phyloP scores from a whole-genome alignment of 495 filamentous ascomycete species.

The Tuber brumale region DNA sequence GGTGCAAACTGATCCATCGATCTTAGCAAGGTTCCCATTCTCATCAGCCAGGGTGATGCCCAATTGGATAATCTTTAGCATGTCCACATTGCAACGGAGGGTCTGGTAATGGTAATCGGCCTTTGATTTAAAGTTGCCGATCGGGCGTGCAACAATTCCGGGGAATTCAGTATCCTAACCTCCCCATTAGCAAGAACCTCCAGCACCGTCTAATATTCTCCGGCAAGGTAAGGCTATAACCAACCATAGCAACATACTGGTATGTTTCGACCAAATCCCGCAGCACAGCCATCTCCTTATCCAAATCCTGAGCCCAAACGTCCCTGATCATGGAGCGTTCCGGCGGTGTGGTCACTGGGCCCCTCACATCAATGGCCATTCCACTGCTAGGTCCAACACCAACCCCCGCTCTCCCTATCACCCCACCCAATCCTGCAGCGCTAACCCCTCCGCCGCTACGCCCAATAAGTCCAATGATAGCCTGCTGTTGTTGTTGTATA shows the following conservation, averaged over 20 bases:
- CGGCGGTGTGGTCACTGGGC: slow-evolving; percentile 7
- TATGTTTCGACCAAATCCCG: slow-evolving; percentile 78
- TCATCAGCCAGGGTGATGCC: slow-evolving; percentile 86
- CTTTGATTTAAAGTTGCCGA: slow-evolving; percentile 86
- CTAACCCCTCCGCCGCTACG: slow-evolving; percentile 33
- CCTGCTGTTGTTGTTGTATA: slow-evolving; percentile 23
- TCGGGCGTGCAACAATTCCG: slow-evolving; percentile 87
- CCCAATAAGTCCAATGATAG: slow-evolving; percentile 37
- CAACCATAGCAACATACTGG: slow-evolving; percentile 93
- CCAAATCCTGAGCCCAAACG: slow-evolving; percentile 86
- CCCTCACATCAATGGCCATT: slow-evolving; percentile 64
- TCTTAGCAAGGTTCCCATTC: slow-evolving; percentile 62
- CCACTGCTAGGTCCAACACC: slow-evolving; percentile 60
- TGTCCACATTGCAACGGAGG: slow-evolving; percentile 90
- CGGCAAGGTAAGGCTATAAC: slow-evolving; percentile 37
- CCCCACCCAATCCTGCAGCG: slow-evolving; percentile 19
- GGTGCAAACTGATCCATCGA: slow-evolving; percentile 70
- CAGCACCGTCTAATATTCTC: slow-evolving; percentile 3
- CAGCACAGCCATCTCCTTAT: slow-evolving; percentile 78
- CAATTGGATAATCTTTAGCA: slow-evolving; percentile 93
- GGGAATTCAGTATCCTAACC: slow-evolving; percentile 93
- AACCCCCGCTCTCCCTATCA: slow-evolving; percentile 35
- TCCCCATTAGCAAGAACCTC: background rate
- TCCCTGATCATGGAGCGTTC: slow-evolving; percentile 60
- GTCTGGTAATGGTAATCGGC: slow-evolving; percentile 98